Conservation (phyloP, 345 rosid species). For the Syzygium aromaticum region DNA sequence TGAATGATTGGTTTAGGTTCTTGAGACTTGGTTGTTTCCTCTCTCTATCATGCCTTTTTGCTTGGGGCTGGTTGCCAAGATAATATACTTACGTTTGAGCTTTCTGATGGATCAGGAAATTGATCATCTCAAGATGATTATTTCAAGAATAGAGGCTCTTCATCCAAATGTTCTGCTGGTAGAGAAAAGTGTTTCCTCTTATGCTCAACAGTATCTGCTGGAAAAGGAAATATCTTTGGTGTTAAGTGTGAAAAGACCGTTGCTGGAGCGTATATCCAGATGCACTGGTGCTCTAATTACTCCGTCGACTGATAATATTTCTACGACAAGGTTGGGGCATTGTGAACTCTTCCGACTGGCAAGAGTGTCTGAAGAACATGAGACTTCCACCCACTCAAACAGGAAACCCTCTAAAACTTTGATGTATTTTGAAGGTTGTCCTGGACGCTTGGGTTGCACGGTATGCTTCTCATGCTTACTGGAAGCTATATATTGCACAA, state of each 20-base stretch:
- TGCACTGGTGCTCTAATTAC: conserved; percentile 80
- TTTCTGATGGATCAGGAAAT: conserved; percentile 52
- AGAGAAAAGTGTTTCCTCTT: conserved; percentile 90
- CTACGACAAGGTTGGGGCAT: conserved; percentile 57
- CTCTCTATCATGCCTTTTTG: background rate
- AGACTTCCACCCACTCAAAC: conserved; percentile 48
- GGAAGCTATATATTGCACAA: background rate
- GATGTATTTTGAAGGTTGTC: conserved; percentile 99
- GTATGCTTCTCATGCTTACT: conserved; percentile 20
- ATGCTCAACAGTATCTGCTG: conserved; percentile 71
- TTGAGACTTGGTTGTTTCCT: background rate
- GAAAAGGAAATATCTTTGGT: conserved; percentile 90
- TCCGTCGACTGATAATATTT: conserved; percentile 60
- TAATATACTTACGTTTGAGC: background rate
- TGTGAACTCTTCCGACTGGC: conserved; percentile 82
- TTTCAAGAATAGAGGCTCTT: conserved; percentile 73
- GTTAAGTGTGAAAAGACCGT: conserved; percentile 71
- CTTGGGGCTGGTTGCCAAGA: background rate
- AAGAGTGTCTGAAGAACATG: conserved; percentile 72
- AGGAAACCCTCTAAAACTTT: conserved; percentile 81
- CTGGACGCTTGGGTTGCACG: conserved; percentile 98
- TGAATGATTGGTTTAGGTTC: background rate
- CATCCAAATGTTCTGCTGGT: conserved; percentile 92
- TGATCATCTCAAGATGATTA: conserved; percentile 78
- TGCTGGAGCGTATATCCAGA: conserved; percentile 83